Conservation (phyloP, 176 grass and related monocot species). For the Triticum dicoccoides region DNA sequence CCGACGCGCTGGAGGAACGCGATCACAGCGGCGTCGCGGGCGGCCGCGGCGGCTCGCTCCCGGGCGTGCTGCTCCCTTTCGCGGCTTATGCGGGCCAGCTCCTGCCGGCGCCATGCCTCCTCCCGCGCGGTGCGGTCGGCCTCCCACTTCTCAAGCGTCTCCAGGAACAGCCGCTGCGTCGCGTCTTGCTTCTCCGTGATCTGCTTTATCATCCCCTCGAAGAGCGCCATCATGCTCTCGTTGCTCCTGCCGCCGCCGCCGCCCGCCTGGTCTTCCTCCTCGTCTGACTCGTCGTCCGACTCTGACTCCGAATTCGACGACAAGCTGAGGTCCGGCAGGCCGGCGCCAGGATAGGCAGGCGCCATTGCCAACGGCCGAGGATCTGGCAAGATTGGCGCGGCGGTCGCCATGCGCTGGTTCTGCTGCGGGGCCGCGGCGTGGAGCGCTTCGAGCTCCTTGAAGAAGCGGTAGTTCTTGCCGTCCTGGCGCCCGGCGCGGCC, state of each 20-base stretch:
- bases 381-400: not conserved
- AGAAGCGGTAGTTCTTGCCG: constrained; percentile 97
- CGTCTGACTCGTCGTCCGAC: constrained; percentile 30
- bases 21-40: constrained; percentile 72
- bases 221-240: constrained; percentile 60
- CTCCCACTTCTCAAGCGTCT: constrained; percentile 68
- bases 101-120: constrained; percentile 77
- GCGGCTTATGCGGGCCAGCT: constrained; percentile 58
- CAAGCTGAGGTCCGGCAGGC: constrained; percentile 51
- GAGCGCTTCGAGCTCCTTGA: constrained; percentile 63
- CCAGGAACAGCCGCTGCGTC: constrained; percentile 70
- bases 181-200: constrained; percentile 79
- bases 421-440: constrained; percentile 38
- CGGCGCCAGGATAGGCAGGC: not conserved
- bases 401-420: not conserved
- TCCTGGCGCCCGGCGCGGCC: constrained; percentile 85
- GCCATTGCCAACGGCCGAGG: constrained; percentile 17
- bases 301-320: constrained; percentile 54
- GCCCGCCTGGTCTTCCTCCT: constrained; percentile 24
- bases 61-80: constrained; percentile 61
- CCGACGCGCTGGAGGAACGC: constrained; percentile 76
- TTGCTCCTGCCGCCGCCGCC: not conserved
- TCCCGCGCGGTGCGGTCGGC: constrained; percentile 71
- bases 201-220: constrained; percentile 66
- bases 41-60: constrained; percentile 65